Evolutionary conservation across 2,329 filamentous ascomycete species (phyloP), one percentile per base, ranked within the genome.

Genomic region (Fusarium kyushuense): DNA sequence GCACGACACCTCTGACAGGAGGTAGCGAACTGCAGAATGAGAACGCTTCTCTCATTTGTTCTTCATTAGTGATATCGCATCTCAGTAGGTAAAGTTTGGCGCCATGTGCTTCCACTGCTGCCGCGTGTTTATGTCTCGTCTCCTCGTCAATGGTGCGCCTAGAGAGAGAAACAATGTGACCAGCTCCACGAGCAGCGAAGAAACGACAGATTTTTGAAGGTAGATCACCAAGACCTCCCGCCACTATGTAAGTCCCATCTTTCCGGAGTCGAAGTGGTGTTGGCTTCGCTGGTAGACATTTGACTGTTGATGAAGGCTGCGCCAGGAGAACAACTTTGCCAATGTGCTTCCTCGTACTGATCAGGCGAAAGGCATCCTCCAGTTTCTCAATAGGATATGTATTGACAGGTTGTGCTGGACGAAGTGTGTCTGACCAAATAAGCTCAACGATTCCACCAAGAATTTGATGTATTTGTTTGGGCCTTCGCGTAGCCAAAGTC

Each of bases 91-190:
- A 17, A 3, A 58, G 40, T 8, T 38, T 54, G 2, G 16, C 32
- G 5, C 55, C 55, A 3, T 55, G 27, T 6, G 21, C 19, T 38
- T 58, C 55, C 10, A 58, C 49, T 21, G 49, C 49, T 14, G 19
- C 32, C 3, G 25, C 11, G 14, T 58, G 49, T n/a, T 32, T 38
- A 5, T 13, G 32, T 21, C 49, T 55, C 4, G 40, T 58, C 19
- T 55, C 49, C 4, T 58, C 49, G 8, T 58, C 55, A 6, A 58
- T 55, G 4, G 40, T 45, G 7, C 55, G 49, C 7, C 55, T 23
- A 8, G 55, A 58, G 3, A 58, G 55, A 8, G 55, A 58, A 2
- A 58, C 55, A 7, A 58, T 55, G 38, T 58, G 49, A n/a, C 55
- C 55, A 1, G 55, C 55, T 38, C 40, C 55, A n/a, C 32, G 55